Evolutionary conservation across 495 filamentous ascomycete genomes (phyloP), one percentile per base, ranked within the genome.

Genomic region (Evansstolkia leycettana): DNA sequence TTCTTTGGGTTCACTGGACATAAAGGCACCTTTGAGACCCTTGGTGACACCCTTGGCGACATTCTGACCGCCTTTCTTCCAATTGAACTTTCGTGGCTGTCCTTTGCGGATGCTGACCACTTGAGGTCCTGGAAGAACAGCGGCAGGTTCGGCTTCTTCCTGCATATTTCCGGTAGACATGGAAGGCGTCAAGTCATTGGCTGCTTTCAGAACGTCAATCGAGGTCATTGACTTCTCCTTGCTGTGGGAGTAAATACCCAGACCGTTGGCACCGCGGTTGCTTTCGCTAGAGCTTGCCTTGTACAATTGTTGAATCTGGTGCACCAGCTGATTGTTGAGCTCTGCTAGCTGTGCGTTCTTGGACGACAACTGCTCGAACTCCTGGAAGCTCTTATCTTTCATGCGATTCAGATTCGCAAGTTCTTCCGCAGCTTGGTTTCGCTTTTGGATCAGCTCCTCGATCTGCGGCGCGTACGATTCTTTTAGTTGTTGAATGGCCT

Each of bases 311-410:
- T 95, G 89, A 33, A 96, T 94, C 44, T 86, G 81, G 49, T 94
- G 84, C 3, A 90, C 86, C 20, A 99, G 65, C 50, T 94, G 82
- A 46, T 90, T 93, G 65, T 99, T 96, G 51, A 94, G 62, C 51
- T 95, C 86, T 28, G 82, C 80, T 36, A 99, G 67, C 58, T 96
- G 87, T 3, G 82, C 80, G 49, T 99, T 99, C 68, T 93, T 93
- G 37, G 76, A 75, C 13, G 84, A 88, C 17, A 96, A 67, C 46
- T 93, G 82, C 61, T 95, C 92, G 48, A 93, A 94, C 43, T 99
- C 92, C 42, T 89, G 79, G 54, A 93, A 79, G 39, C 82, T 84
- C 56, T 88, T 85, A 52, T 95, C 88, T 43, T 89, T 84, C 58
- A 83, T 75, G 23, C 76, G 76, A 23, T 80, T 75, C 15, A 93